A percentile compares a stretch with the other conserved stretches of the same genome.
These are phyloP conservation scores for Calonectria hongkongensis DNA, from an alignment of 2,329 filamentous ascomycete species.

Conservation along the genomic window DNA sequence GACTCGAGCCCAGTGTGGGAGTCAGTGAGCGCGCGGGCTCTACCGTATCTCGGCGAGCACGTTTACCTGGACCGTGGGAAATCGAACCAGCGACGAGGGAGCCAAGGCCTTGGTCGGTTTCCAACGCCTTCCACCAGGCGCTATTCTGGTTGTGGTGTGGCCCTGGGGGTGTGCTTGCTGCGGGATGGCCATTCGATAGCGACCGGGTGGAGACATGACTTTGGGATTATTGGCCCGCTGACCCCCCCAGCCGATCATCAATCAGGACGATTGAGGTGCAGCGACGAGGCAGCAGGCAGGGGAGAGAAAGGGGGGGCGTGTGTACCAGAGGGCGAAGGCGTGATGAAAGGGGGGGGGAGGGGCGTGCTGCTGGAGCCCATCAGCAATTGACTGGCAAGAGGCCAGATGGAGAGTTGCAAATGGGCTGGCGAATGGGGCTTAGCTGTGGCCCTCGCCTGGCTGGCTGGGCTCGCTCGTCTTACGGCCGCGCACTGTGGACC, in stretches of 20 bases:
- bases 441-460: slow-evolving; percentile 39
- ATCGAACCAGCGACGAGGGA: slow-evolving; percentile 47
- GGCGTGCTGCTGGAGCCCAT: slow-evolving; percentile 38
- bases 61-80: slow-evolving; percentile 35
- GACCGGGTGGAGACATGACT: slow-evolving; percentile 46
- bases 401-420: slow-evolving; percentile 51
- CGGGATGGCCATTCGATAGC: slow-evolving; percentile 48
- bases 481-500: slow-evolving; percentile 37
- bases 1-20: slow-evolving; percentile 37
- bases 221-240: slow-evolving; percentile 47
- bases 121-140: slow-evolving; percentile 56
- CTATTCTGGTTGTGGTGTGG: slow-evolving; percentile 40
- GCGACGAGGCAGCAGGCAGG: slow-evolving; percentile 42
- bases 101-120: slow-evolving; percentile 53
- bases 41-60: slow-evolving; percentile 39
- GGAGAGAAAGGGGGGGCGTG: slow-evolving; percentile 23
- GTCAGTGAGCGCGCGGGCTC: slow-evolving; percentile 23
- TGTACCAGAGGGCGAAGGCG: slow-evolving; percentile 28
- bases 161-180: slow-evolving; percentile 38
- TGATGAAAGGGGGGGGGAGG: slow-evolving; percentile 28
- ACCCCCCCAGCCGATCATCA: slow-evolving; percentile 50
- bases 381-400: slow-evolving; percentile 44
- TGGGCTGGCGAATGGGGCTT: slow-evolving; percentile 51
- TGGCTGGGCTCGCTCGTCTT: slow-evolving; percentile 32
- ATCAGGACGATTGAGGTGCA: slow-evolving; percentile 53